phyloP scores from a whole-genome alignment of 208 protist genomes.

The Leishmania arabica region DNA sequence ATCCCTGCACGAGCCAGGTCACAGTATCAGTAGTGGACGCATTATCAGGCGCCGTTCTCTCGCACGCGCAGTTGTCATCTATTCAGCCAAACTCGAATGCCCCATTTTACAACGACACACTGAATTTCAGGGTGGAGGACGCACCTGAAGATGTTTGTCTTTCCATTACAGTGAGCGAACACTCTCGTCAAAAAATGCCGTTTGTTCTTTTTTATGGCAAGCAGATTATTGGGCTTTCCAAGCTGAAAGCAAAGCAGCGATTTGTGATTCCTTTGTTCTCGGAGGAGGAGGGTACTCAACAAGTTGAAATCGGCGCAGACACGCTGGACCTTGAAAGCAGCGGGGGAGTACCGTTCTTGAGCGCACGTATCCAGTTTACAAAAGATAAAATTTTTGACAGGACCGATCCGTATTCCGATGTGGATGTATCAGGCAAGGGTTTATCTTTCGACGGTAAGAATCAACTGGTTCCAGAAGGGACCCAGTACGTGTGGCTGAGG shows the following conservation, averaged over 20 bases:
- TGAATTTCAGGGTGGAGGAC: constrained; percentile 36
- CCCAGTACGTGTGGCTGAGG: constrained; percentile 65
- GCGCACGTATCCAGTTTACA: constrained; percentile 7
- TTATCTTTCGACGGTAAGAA: constrained; percentile 27
- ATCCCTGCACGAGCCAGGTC: constrained; percentile 54
- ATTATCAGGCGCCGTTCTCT: constrained; percentile 18
- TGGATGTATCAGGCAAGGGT: constrained; percentile 7
- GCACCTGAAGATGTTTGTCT: constrained; percentile 22
- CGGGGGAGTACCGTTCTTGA: constrained; percentile 1
- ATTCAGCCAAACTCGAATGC: constrained; percentile 58
- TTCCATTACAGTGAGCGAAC: constrained; percentile 45
- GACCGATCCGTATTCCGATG: constrained; percentile 12
- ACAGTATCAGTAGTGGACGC: constrained; percentile 21
- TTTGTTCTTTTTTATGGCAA: constrained; percentile 41
- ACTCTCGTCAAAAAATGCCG: constrained; percentile 28
- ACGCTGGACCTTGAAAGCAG: constrained; percentile 2
- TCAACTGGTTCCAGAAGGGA: constrained; percentile 46
- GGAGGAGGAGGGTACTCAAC: constrained; percentile 7
- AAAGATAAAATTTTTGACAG: constrained; percentile 13
- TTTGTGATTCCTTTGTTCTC: constrained; percentile 38
- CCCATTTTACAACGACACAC: constrained; percentile 60
- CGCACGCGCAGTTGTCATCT: constrained; percentile 29
- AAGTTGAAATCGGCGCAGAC: constrained; percentile 11
- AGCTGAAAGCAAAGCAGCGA: constrained; percentile 34
- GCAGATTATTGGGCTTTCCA: constrained; percentile 14